These are phyloP conservation scores for Trypanosoma brucei DNA, from an alignment of 208 protist genomes.

Conservation along the genomic window DNA sequence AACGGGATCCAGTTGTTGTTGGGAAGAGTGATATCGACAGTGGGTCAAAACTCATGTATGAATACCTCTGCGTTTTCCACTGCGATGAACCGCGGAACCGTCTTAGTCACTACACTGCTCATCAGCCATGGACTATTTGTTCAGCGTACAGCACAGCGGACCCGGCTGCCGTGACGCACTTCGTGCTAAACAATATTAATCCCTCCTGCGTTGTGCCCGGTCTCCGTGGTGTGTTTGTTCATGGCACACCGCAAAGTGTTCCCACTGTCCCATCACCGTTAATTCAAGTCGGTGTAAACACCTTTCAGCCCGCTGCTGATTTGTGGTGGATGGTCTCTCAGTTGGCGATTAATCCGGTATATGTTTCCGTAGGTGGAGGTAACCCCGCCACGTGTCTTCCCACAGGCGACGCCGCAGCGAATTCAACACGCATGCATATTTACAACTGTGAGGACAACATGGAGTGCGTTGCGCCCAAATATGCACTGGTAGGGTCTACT, in stretches of 20 bases:
- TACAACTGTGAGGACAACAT: not conserved
- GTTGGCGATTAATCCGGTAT: slow-evolving; percentile 54
- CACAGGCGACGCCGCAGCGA: not conserved
- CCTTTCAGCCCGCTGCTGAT: slow-evolving; percentile 45
- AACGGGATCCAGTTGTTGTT: not conserved
- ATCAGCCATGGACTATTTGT: slow-evolving; percentile 49
- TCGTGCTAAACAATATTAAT: slow-evolving; percentile 51
- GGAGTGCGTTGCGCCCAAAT: slow-evolving; percentile 1
- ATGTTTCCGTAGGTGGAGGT: slow-evolving; percentile 17
- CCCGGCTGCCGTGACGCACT: slow-evolving; percentile 40
- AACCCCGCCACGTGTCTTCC: slow-evolving; percentile 3
- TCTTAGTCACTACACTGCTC: slow-evolving; percentile 45
- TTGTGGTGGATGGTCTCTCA: slow-evolving; percentile 80
- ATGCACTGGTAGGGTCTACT: slow-evolving; percentile 20
- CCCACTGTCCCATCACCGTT: slow-evolving; percentile 8
- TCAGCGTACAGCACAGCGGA: slow-evolving; percentile 46
- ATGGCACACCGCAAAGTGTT: slow-evolving; percentile 33
- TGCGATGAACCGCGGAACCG: slow-evolving; percentile 59
- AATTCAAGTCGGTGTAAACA: slow-evolving; percentile 29
- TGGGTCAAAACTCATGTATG: slow-evolving; percentile 15
- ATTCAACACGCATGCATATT: not conserved
- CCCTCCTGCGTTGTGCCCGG: slow-evolving; percentile 47
- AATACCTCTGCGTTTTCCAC: slow-evolving; percentile 81
- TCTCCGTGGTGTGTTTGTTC: slow-evolving; percentile 54
- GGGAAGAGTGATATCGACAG: not conserved